These are phyloP conservation scores for Millerago galiae DNA, from an alignment of 805 yeast genomes.

Conservation along the genomic window DNA sequence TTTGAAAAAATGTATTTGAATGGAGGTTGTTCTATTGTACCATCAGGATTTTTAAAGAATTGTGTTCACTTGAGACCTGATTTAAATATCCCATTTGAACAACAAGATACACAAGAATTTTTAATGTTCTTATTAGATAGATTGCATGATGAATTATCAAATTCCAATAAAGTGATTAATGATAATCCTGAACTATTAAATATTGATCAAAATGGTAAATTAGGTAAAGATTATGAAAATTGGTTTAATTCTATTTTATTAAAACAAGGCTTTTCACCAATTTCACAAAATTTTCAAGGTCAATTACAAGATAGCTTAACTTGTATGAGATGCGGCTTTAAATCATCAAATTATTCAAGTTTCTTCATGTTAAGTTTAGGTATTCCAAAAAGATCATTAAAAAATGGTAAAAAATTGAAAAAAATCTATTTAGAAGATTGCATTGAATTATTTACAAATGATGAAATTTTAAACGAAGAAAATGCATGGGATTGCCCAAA, in stretches of 20 bases:
- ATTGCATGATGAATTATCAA: slow-evolving; percentile 58
- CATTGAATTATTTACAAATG: slow-evolving; percentile 51
- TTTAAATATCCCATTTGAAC: slow-evolving; percentile 63
- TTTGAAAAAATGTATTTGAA: slow-evolving; percentile 51
- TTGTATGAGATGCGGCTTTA: slow-evolving; percentile 60
- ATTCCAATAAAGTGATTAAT: slow-evolving; percentile 29
- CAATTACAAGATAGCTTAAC: slow-evolving; percentile 59
- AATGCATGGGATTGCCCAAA: slow-evolving; percentile 85
- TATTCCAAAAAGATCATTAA: slow-evolving; percentile 35
- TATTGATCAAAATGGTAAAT: slow-evolving; percentile 20
- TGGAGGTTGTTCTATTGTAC: slow-evolving; percentile 59
- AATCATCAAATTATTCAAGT: slow-evolving; percentile 52
- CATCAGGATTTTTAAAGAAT: slow-evolving; percentile 52
- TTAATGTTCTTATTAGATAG: slow-evolving; percentile 59
- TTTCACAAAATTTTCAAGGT: slow-evolving; percentile 64
- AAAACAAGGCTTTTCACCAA: slow-evolving; percentile 60
- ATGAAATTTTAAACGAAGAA: slow-evolving; percentile 61
- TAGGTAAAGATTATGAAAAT: slow-evolving; percentile 45
- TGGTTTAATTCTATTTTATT: slow-evolving; percentile 53
- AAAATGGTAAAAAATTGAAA: slow-evolving; percentile 24
- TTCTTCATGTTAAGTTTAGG: slow-evolving; percentile 60
- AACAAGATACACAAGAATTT: slow-evolving; percentile 79
- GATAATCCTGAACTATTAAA: slow-evolving; percentile 33
- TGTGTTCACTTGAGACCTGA: slow-evolving; percentile 55
- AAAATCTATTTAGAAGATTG: slow-evolving; percentile 47